Evolutionary conservation across 1,284 basidiomycete species (phyloP).

Genomic region (Ceratobasidium sp.): DNA sequence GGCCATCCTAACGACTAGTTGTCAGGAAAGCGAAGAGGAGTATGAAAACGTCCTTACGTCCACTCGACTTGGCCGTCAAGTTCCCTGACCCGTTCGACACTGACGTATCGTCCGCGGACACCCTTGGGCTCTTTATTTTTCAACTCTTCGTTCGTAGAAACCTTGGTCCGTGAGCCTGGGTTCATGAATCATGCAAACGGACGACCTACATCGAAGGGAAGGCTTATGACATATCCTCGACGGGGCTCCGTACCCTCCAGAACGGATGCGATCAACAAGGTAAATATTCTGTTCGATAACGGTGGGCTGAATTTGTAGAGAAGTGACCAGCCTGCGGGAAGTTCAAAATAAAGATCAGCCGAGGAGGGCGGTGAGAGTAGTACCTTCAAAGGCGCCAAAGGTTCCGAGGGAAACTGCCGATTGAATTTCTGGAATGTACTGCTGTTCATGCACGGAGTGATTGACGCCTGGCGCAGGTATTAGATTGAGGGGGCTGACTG

Average conservation of each 20-base stretch:
- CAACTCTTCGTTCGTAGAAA: too few relatives aligned
- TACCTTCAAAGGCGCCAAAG: conserved; percentile 33
- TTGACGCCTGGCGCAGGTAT: neutral
- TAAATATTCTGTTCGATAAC: conserved; percentile 23
- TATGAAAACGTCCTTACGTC: conserved; percentile 10
- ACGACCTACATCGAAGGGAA: conserved; percentile 30
- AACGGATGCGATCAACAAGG: conserved; percentile 25
- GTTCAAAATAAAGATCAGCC: too few relatives aligned
- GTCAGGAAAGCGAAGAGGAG: neutral
- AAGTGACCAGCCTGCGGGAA: too few relatives aligned
- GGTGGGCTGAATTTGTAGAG: conserved; percentile 34
- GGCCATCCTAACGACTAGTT: conserved; percentile 20
- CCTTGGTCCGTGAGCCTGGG: neutral
- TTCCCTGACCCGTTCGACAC: conserved; percentile 28
- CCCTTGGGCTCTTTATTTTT: conserved; percentile 37
- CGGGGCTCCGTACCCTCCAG: neutral
- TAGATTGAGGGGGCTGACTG: too few relatives aligned
- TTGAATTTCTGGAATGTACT: conserved; percentile 34
- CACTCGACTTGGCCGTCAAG: conserved; percentile 29
- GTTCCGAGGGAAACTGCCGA: neutral
- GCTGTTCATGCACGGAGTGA: conserved; percentile 21
- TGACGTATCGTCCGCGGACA: conserved; percentile 31
- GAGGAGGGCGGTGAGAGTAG: neutral
- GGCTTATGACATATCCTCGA: conserved; percentile 31
- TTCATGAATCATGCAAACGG: neutral